Conservation (phyloP, 768 basidiomycete species). For the Xerocomellus chrysenteron region DNA sequence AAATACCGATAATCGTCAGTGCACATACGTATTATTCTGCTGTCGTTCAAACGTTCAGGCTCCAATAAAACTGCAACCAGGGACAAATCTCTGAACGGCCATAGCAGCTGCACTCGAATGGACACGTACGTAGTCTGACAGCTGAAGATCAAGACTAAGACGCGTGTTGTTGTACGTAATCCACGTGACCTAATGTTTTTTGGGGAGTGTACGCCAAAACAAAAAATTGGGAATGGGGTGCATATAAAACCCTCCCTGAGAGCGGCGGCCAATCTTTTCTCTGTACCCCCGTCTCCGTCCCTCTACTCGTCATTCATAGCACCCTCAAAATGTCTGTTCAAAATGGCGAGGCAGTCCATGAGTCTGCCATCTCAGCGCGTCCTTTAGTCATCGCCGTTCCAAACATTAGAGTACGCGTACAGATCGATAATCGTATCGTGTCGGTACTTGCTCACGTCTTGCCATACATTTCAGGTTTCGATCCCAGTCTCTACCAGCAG, state of each 20-base stretch:
- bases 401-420: slow-evolving; percentile 35
- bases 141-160: neutral
- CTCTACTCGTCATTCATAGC: slow-evolving; percentile 5
- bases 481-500: slow-evolving; percentile 80
- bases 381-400: slow-evolving; percentile 34
- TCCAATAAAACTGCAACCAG: neutral
- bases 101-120: neutral
- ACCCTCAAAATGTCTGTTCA: slow-evolving; percentile 31
- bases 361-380: slow-evolving; percentile 35
- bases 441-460: slow-evolving; percentile 2
- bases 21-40: neutral
- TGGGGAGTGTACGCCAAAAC: slow-evolving; percentile 24
- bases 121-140: neutral
- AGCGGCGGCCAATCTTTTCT: slow-evolving; percentile 3
- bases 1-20: neutral
- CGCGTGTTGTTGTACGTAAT: slow-evolving; percentile 19
- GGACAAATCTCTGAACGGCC: neutral
- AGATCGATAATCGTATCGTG: slow-evolving; percentile 6
- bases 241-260: slow-evolving; percentile 18
- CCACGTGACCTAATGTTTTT: slow-evolving; percentile 32
- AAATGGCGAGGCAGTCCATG: slow-evolving; percentile 30
- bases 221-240: slow-evolving; percentile 36
- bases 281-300: slow-evolving; percentile 1
- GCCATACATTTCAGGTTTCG: slow-evolving; percentile 53
- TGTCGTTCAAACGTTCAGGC: neutral